Base-by-base conservation (phyloP, 1,139 yeast genomes). In the Kurtzmaniella natalensis region DNA sequence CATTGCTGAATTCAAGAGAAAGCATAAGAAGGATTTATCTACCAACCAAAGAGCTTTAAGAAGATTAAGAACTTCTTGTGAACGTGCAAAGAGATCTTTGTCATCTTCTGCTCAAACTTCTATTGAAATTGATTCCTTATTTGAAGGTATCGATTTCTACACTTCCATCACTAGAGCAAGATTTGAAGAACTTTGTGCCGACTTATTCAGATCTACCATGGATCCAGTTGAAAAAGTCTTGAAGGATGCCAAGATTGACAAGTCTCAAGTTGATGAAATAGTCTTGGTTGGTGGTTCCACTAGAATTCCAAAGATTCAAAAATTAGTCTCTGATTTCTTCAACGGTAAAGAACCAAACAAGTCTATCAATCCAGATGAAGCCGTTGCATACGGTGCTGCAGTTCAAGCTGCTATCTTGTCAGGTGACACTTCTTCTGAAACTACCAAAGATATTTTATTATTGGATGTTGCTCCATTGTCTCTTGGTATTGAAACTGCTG, bases 401-500 rank as follows among this genome's bases (percentile, higher is more conserved):
- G 70, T 63, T 36, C 70, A 63, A 55, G 70, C 69, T 27, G 68
- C 68, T 30, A 61, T 63, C 44, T 75, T 87, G 53, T 79, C 94
- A 42, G 95, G 95, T 72, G 94, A 84, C 64, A 78, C 89, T 43
- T 78, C 84, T 40, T 78, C 88, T 38, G 61, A 61, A 58, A 79
- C 76, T 37, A n/a, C n/a, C n/a, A 94, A 85, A 61, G 95, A 86
- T 62, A 76, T 87, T 57, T 81, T 87, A 53, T 71, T 87, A 56
- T 76, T 87, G 57, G 96, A 87, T 71, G 96, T 85, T 50, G 84
- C 87, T 53, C 96, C 97, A 62, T 78, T 87, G 60, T 86, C 96
- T 42, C 67, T 87, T 51, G 96, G 96, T 74, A 88, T 87, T 59
- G 96, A 87, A 72, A 87, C 96, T 50, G 84, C 95, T 44, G 96